Evolutionary conservation across 805 yeast genomes (phyloP).

Genomic region (Hanseniaspora vineae): DNA sequence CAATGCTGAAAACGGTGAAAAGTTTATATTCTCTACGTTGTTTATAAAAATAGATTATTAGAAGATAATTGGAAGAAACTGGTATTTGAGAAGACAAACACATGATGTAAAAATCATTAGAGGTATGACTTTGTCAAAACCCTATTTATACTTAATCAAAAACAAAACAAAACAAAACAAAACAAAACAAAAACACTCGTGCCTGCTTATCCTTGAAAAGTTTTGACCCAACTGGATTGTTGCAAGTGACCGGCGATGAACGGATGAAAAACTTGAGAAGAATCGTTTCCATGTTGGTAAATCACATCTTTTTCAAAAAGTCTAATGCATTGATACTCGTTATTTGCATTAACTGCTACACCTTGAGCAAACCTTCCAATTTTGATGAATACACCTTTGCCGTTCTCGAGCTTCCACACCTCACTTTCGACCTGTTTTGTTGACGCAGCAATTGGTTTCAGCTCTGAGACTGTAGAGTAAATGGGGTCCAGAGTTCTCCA

Average conservation of each 20-base stretch:
- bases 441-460: slow-evolving; percentile 7
- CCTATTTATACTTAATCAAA: too few relatives aligned
- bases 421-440: neutral
- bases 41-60: slow-evolving; percentile 23
- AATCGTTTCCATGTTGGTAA: slow-evolving; percentile 2
- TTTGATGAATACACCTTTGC: slow-evolving; percentile 31
- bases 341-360: slow-evolving; percentile 22
- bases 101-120: too few relatives aligned
- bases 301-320: slow-evolving; percentile 2
- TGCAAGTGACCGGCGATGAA: neutral
- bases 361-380: slow-evolving; percentile 45
- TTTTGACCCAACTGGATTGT: too few relatives aligned
- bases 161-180: too few relatives aligned
- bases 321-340: slow-evolving; percentile 7
- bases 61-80: neutral
- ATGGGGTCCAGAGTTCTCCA: slow-evolving; percentile 39
- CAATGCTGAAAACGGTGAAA: slow-evolving; percentile 66
- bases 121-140: too few relatives aligned
- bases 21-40: slow-evolving; percentile 44
- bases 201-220: too few relatives aligned
- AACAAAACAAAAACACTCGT: too few relatives aligned
- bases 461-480: slow-evolving; percentile 18
- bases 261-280: slow-evolving; percentile 1
- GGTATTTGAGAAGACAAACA: neutral
- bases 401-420: slow-evolving; percentile 15